Evolutionary conservation across 495 filamentous ascomycete species (phyloP), one percentile per base, ranked within the genome.

Genomic region (Podospora comata): DNA sequence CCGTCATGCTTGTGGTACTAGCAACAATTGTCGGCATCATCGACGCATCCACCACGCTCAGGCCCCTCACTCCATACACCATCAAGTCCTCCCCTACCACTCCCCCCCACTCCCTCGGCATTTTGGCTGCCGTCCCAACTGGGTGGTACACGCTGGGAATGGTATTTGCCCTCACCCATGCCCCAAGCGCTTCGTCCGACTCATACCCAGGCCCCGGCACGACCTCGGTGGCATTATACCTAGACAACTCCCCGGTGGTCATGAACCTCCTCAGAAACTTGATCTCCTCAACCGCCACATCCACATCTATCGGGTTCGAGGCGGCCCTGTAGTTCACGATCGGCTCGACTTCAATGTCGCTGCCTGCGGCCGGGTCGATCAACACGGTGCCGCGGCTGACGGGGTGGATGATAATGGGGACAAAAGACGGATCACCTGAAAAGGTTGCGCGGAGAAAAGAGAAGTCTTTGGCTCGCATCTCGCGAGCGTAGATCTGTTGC

Each of bases 41-140:
- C 64, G 77, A 81, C n/a, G 75, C 79, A 70, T 83, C 80, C 0
- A 79, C 76, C 1, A 82, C 78, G 9, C 81, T 69, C 44, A 83
- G 65, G 5, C 61, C 62, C 63, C 72, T 71, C 3, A 77, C 71
- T 4, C 78, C 79, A 62, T 82, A 81, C 3, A 83, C 81, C 61
- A 67, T 65, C 5, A 82, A 71, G 26, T 64, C 66, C 60, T 75
- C 68, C 34, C 80, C 77, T 19, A 83, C 79, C 4, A 83, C 80
- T 5, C 86, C 86, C 27, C 85, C 85, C 2, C 81, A 69, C 60
- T 82, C 78, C 30, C 76, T 76, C 5, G 85, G 83, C 77, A 88
- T 75, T 85, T 73, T 77, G 19, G 75, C 64, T 30, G 68, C 71
- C n/a, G 75, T 79, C 1, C 78, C 75, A 0, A 75, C 73, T 19